A percentile compares a stretch with the other conserved stretches of the same genome.
phyloP scores from a whole-genome alignment of 768 basidiomycete genomes.

The Steccherinum ochraceum region DNA sequence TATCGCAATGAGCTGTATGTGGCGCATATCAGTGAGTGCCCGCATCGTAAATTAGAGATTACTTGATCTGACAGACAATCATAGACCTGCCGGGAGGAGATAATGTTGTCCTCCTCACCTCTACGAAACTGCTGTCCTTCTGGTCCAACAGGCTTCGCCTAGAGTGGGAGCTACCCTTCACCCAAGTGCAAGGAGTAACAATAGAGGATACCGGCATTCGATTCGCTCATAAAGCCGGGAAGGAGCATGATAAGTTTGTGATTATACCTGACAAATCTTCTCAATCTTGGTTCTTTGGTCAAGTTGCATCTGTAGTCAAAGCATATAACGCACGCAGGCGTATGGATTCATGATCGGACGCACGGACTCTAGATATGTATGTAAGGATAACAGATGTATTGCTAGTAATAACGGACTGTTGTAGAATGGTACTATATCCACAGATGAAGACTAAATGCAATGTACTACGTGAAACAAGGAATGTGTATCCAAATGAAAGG shows the following conservation, averaged over 20 bases:
- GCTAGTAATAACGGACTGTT: slow-evolving; percentile 7
- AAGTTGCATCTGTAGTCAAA: slow-evolving; percentile 72
- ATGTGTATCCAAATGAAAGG: neutral
- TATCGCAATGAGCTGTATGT: slow-evolving; percentile 84
- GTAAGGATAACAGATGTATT: slow-evolving; percentile 5
- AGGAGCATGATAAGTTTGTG: slow-evolving; percentile 70
- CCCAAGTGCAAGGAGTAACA: slow-evolving; percentile 79
- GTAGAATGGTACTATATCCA: neutral
- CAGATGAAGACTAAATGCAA: slow-evolving; percentile 1
- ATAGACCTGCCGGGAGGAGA: slow-evolving; percentile 75
- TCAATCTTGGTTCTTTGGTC: slow-evolving; percentile 76
- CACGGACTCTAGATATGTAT: slow-evolving; percentile 2
- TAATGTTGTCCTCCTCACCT: slow-evolving; percentile 75
- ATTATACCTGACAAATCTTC: slow-evolving; percentile 69
- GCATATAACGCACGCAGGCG: slow-evolving; percentile 66
- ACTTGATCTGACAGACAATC: too few relatives aligned
- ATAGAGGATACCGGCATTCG: slow-evolving; percentile 90
- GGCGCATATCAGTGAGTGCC: slow-evolving; percentile 76
- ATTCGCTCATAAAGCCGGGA: slow-evolving; percentile 74
- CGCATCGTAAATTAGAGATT: too few relatives aligned
- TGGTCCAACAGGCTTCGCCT: slow-evolving; percentile 79
- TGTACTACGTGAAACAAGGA: neutral
- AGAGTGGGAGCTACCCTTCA: slow-evolving; percentile 89
- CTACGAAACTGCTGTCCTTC: slow-evolving; percentile 73
- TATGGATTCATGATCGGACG: slow-evolving; percentile 44